These are phyloP conservation scores for Gomphus bonarii DNA, from an alignment of 1,284 basidiomycete genomes.

Conservation along the genomic window DNA sequence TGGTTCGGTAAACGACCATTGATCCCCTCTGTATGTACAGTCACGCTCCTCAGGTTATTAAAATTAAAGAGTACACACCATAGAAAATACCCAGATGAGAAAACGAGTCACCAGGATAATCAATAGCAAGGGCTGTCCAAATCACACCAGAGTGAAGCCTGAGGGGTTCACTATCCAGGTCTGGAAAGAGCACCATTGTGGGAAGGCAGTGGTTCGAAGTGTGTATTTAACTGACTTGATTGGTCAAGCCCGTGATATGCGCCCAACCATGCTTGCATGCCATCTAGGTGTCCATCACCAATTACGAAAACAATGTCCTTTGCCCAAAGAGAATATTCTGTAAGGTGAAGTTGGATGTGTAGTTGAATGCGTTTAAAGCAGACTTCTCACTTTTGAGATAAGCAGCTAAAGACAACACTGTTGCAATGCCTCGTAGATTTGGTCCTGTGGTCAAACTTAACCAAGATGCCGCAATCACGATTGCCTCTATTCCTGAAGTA, in stretches of 20 bases:
- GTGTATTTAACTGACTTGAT: constrained; percentile 38
- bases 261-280: constrained; percentile 86
- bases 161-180: constrained; percentile 55
- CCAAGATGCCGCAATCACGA: constrained; percentile 87
- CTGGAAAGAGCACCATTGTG: constrained; percentile 26
- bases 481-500: constrained; percentile 82
- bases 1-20: constrained; percentile 96
- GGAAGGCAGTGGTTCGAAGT: neutral
- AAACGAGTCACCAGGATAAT: constrained; percentile 96
- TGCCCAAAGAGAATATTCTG: constrained; percentile 82
- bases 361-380: neutral
- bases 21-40: constrained; percentile 64
- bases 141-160: constrained; percentile 67
- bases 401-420: constrained; percentile 70
- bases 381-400: constrained; percentile 65
- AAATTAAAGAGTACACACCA: constrained; percentile 38
- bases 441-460: constrained; percentile 52
- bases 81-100: constrained; percentile 87
- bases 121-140: constrained; percentile 92
- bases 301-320: constrained; percentile 90
- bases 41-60: neutral
- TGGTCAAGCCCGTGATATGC: constrained; percentile 69
- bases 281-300: constrained; percentile 82
- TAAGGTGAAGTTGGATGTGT: constrained; percentile 1
- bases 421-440: constrained; percentile 84